phyloP scores from a whole-genome alignment of 1,139 yeast species.

The Kazachstania sp. region DNA sequence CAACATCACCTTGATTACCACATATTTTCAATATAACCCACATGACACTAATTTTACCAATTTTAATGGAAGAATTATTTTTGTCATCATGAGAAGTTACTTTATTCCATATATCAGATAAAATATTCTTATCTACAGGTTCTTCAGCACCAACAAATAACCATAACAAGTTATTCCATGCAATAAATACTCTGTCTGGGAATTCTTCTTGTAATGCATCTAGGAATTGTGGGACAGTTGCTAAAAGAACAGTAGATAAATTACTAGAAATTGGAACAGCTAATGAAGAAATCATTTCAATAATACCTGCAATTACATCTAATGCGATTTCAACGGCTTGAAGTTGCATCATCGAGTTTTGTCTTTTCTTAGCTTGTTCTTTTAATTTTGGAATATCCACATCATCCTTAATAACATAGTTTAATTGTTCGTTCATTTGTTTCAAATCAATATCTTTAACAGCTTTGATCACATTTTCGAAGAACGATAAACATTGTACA shows the following conservation, averaged over 20 bases:
- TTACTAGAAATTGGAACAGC: constrained; percentile 23
- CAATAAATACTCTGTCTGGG: constrained; percentile 48
- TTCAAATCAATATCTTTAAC: constrained; percentile 37
- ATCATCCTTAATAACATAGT: constrained; percentile 3
- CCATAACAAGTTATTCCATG: constrained; percentile 66
- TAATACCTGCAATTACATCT: constrained; percentile 66
- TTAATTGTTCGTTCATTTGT: constrained; percentile 19
- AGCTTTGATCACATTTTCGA: constrained; percentile 28
- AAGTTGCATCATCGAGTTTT: constrained; percentile 44
- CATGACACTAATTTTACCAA: constrained; percentile 46
- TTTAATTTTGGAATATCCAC: constrained; percentile 35
- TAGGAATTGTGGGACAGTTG: constrained; percentile 37
- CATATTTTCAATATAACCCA: constrained; percentile 51
- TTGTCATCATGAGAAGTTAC: constrained; percentile 9
- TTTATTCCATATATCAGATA: constrained; percentile 6
- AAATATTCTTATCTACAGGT: constrained; percentile 5
- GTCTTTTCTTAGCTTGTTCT: constrained; percentile 36
- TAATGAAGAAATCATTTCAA: constrained; percentile 45
- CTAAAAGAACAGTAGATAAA: constrained; percentile 29
- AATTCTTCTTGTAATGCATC: constrained; percentile 38
- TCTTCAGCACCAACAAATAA: constrained; percentile 28
- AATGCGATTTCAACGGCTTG: constrained; percentile 61
- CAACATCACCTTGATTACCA: constrained; percentile 10
- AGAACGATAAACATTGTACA: constrained; percentile 25
- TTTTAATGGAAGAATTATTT: constrained; percentile 35